Evolutionary conservation across 495 filamentous ascomycete species (phyloP), one percentile per base, ranked within the genome.

Genomic region (Penicillium atrosanguineum): DNA sequence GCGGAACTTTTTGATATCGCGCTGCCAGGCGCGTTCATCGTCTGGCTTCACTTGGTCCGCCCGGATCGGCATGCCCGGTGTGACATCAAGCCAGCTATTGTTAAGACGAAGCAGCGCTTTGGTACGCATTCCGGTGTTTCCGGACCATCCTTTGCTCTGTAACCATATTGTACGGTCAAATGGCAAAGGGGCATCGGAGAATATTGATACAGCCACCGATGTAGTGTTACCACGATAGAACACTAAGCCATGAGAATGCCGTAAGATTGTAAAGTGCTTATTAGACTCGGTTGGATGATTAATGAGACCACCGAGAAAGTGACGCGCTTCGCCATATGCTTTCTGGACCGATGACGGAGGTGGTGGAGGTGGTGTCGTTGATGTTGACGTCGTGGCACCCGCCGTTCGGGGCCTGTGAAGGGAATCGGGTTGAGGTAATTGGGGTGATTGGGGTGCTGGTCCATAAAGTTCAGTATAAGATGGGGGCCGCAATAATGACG

Each of bases 81-180:
- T 87, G 4, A 87, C 84, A 50, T 88, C 74, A 1, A 88, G 60
- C 86, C 86, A 88, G 66, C 69, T 71, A 16, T 76, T 69, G 37
- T 77, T 79, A 0, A 77, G 66, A 16, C 78, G 77, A 15, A 87
- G 61, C 8, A 86, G 58, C 2, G 83, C 76, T 60, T 86, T 87
- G 28, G 83, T 68, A 21, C 77, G 75, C 84, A 88, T 87, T 19
- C 86, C 86, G 16, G 81, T 81, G 55, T 86, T 85, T 7, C 86
- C 86, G 0, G 80, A 80, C 76, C 79, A 87, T 16, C 86, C 86
- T 47, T 82, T 83, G 58, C 74, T 77, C 64, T 88, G 85, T 31
- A 88, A 62, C 82, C 83, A 89, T 31, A 87, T 64, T 7, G 79
- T 81, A 36, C 85, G 82, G 38, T 82, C 76, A 1, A 65, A 31